Percentiles rank a stretch among this genome's conserved stretches.
phyloP scores from a whole-genome alignment of 352 stramenopile species.

The Phytophthora europaea region DNA sequence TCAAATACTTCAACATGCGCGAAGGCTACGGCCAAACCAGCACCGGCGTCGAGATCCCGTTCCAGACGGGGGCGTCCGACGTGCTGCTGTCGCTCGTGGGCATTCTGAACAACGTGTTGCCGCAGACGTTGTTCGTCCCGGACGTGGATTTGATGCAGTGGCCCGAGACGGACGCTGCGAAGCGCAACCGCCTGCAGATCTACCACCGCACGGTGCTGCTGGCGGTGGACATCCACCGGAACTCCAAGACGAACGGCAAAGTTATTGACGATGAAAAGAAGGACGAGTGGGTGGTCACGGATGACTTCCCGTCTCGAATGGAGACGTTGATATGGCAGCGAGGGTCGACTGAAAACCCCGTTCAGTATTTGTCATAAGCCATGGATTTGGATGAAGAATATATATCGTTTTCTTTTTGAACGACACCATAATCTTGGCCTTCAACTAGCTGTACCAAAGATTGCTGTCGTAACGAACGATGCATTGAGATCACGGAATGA shows the following conservation, averaged over 20 bases:
- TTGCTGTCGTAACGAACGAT: not conserved
- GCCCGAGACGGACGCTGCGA: slow-evolving; percentile 38
- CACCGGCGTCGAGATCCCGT: slow-evolving; percentile 46
- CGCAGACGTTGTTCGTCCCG: slow-evolving; percentile 52
- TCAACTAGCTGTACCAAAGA: not conserved
- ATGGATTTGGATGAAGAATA: not conserved
- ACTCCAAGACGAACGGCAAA: slow-evolving; percentile 53
- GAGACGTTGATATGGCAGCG: slow-evolving; percentile 34
- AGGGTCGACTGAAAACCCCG: slow-evolving; percentile 13
- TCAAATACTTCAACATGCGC: slow-evolving; percentile 74
- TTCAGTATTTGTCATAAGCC: slow-evolving; percentile 17
- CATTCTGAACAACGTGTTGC: slow-evolving; percentile 66
- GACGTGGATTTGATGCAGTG: slow-evolving; percentile 27
- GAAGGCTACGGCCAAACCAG: slow-evolving; percentile 54
- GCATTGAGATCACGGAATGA: not conserved
- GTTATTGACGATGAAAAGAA: slow-evolving; percentile 16
- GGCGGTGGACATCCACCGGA: slow-evolving; percentile 61
- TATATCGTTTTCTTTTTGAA: slow-evolving; percentile 1
- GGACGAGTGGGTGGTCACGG: slow-evolving; percentile 18
- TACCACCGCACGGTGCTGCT: slow-evolving; percentile 60
- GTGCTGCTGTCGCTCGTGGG: slow-evolving; percentile 63
- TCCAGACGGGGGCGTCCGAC: slow-evolving; percentile 57
- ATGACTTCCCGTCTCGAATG: slow-evolving; percentile 30
- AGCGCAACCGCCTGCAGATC: slow-evolving; percentile 50
- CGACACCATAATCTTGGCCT: not conserved